Conservation (phyloP, 768 basidiomycete genomes). For the Podaxis mareebaensis region DNA sequence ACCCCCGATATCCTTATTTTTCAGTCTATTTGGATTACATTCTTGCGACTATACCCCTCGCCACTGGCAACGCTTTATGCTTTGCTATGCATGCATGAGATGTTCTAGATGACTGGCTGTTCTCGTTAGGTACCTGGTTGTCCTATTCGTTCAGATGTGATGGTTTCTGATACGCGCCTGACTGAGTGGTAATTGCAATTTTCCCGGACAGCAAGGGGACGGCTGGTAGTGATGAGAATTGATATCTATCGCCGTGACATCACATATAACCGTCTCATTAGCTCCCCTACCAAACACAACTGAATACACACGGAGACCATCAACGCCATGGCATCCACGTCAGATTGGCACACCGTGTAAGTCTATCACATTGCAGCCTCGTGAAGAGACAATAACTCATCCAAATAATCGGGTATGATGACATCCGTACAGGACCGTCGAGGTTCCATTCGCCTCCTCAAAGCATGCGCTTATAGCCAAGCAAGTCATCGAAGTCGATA, state of each 20-base stretch:
- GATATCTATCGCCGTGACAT: conserved; percentile 9
- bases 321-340: conserved; percentile 13
- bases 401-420: not conserved
- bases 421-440: conserved; percentile 47
- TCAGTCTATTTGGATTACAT: conserved; percentile 7
- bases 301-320: not conserved
- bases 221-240: not conserved
- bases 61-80: not conserved
- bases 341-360: conserved; percentile 29
- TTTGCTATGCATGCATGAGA: conserved; percentile 2
- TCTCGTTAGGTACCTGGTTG: not conserved
- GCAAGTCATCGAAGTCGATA: conserved; percentile 84
- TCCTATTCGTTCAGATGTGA: not conserved
- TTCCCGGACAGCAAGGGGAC: no score
- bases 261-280: not conserved
- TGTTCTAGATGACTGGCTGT: conserved; percentile 10
- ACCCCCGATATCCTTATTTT: conserved; percentile 9
- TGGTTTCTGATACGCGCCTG: not conserved
- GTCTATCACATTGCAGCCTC: not conserved
- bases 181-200: not conserved
- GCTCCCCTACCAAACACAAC: not conserved
- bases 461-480: conserved; percentile 82
- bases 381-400: not conserved
- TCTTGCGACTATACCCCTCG: conserved; percentile 8
- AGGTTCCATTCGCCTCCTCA: conserved; percentile 73